Conservation (phyloP, 176 grass and related monocot species). For the Chrysopogon serrulatus region DNA sequence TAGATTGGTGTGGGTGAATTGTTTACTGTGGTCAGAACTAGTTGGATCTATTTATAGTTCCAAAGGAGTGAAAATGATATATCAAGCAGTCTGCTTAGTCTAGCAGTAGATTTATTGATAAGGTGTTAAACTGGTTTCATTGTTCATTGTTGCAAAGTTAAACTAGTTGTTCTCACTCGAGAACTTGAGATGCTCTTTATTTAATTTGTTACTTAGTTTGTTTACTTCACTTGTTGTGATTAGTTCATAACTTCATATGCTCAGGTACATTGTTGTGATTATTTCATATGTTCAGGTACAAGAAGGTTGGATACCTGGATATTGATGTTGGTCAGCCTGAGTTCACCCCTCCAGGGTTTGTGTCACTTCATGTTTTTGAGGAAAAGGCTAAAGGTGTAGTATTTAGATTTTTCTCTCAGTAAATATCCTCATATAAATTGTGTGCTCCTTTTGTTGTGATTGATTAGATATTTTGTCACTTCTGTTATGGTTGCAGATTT, state of each 20-base stretch:
- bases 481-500: constrained; percentile 47
- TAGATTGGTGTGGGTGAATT: not conserved
- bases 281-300: constrained; percentile 43
- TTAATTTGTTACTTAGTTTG: not conserved
- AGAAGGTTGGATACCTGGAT: constrained; percentile 66
- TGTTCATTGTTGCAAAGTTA: not conserved
- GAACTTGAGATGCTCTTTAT: not conserved
- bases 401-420: not conserved
- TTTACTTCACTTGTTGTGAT: not conserved
- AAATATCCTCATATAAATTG: not conserved
- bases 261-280: constrained; percentile 35
- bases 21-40: not conserved
- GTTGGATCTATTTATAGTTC: not conserved
- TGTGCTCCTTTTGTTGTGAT: not conserved
- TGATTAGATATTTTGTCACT: not conserved
- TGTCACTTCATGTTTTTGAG: constrained; percentile 71
- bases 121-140: not conserved
- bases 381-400: constrained; percentile 45
- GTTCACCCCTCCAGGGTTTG: constrained; percentile 63
- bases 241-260: constrained; percentile 3
- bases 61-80: not conserved
- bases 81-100: not conserved
- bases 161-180: not conserved
- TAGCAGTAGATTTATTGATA: not conserved
- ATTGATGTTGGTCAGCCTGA: constrained; percentile 85